These are phyloP conservation scores for Canavalia ensiformis DNA, from an alignment of 306 rosid genomes.

Conservation along the genomic window DNA sequence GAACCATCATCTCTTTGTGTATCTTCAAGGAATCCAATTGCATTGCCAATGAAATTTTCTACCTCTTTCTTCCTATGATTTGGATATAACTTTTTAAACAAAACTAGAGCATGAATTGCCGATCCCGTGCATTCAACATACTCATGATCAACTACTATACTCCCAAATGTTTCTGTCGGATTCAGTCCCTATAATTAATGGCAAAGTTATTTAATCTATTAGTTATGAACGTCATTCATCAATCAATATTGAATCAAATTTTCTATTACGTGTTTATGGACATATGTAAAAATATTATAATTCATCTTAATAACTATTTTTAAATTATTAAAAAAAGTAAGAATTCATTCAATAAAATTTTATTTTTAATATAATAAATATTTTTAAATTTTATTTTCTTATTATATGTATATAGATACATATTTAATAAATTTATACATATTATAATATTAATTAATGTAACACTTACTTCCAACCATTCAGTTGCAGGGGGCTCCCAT, in stretches of 20 bases:
- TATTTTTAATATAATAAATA: too few species aligned
- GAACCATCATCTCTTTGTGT: slow-evolving; percentile 57
- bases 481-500: slow-evolving; percentile 72
- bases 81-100: slow-evolving; percentile 58
- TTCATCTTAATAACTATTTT: too few species aligned
- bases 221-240: background rate
- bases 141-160: slow-evolving; percentile 57
- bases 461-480: slow-evolving; percentile 74
- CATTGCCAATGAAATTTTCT: slow-evolving; percentile 48
- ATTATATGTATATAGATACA: too few species aligned
- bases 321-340: too few species aligned
- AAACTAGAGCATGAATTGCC: slow-evolving; percentile 56
- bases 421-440: too few species aligned
- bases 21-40: slow-evolving; percentile 51
- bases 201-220: background rate
- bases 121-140: slow-evolving; percentile 67
- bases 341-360: too few species aligned
- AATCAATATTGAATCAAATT: too few species aligned
- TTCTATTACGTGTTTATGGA: too few species aligned
- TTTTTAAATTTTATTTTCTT: too few species aligned
- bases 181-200: slow-evolving; percentile 48
- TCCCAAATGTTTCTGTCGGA: slow-evolving; percentile 53
- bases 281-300: too few species aligned
- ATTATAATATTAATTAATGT: background rate
- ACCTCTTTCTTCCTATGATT: slow-evolving; percentile 57